Percentiles rank a stretch among this genome's conserved stretches.
Evolutionary conservation across 1,284 basidiomycete genomes (phyloP).

Genomic region (Trichosporon sp.): DNA sequence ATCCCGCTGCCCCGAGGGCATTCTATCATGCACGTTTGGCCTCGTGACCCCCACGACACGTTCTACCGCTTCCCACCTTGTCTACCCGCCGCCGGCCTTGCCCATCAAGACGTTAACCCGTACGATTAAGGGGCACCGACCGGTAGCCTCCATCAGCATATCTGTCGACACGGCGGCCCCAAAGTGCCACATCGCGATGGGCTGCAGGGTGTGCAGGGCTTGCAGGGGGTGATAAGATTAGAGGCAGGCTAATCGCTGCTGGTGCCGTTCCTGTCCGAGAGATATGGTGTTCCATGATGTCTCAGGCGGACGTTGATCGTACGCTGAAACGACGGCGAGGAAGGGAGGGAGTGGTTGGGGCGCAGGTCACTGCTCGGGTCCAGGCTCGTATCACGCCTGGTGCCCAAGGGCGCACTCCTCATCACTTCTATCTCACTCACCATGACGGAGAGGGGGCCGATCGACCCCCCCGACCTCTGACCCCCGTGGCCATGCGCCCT

Average conservation of each 20-base stretch:
- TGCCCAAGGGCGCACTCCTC: neutral
- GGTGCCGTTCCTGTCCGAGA: neutral
- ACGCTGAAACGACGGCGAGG: neutral
- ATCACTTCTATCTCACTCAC: neutral
- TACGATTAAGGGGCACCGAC: neutral
- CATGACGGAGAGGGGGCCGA: neutral
- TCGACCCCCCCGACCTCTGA: no score
- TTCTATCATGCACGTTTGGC: neutral
- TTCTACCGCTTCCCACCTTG: no score
- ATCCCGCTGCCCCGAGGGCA: no score
- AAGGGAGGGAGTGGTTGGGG: no score
- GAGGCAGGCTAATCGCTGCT: neutral
- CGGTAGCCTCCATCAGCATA: neutral
- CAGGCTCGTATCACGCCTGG: neutral
- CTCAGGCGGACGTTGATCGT: neutral
- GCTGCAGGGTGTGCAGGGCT: neutral
- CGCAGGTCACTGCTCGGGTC: neutral
- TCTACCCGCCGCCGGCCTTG: no score
- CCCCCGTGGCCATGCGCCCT: no score
- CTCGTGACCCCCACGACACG: neutral
- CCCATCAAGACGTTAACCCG: neutral
- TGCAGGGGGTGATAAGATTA: neutral
- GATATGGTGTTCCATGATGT: conserved; percentile 1
- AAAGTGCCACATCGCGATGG: neutral
- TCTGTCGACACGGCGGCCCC: neutral